A percentile compares a stretch with the other conserved stretches of the same genome.
Evolutionary conservation across 1,139 yeast species (phyloP).

Genomic region (Suhomyces choctaworum): DNA sequence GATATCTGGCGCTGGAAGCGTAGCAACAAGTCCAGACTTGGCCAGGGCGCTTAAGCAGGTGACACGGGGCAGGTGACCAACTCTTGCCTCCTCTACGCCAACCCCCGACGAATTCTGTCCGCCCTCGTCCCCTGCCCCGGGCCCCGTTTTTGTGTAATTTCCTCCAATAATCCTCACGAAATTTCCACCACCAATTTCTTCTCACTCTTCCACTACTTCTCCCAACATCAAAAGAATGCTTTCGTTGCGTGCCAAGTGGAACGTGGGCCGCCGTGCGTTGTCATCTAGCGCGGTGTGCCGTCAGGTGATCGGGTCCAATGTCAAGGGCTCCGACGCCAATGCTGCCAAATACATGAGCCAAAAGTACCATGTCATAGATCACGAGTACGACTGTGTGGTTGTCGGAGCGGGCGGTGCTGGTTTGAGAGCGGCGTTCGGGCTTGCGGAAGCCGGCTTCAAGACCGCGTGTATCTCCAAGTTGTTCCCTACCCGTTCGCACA

Average conservation of each 20-base stretch:
- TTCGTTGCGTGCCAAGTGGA: conserved; percentile 16
- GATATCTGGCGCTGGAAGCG: no score
- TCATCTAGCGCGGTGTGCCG: conserved; percentile 30
- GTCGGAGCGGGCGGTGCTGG: conserved; percentile 99
- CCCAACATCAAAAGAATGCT: conserved; percentile 14
- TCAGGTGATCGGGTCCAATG: conserved; percentile 45
- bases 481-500: conserved; percentile 97
- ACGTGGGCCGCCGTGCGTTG: conserved; percentile 20
- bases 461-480: conserved; percentile 97
- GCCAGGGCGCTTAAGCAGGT: no score
- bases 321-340: conserved; percentile 52
- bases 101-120: no score
- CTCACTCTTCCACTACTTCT: conserved; percentile 3
- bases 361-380: conserved; percentile 91
- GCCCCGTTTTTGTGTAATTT: conserved; percentile 5
- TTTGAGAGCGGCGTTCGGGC: conserved; percentile 95
- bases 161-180: conserved; percentile 6
- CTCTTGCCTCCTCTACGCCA: no score
- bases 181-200: conserved; percentile 6
- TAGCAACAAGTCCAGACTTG: no score
- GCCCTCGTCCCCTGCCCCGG: no score
- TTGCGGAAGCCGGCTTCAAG: conserved; percentile 95
- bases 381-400: conserved; percentile 96
- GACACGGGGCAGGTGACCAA: no score
- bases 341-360: conserved; percentile 49